A percentile compares a stretch with the other conserved stretches of the same genome.
These are phyloP conservation scores for Gentiana macrophylla DNA, from an alignment of 257 asterid species.

Conservation along the genomic window DNA sequence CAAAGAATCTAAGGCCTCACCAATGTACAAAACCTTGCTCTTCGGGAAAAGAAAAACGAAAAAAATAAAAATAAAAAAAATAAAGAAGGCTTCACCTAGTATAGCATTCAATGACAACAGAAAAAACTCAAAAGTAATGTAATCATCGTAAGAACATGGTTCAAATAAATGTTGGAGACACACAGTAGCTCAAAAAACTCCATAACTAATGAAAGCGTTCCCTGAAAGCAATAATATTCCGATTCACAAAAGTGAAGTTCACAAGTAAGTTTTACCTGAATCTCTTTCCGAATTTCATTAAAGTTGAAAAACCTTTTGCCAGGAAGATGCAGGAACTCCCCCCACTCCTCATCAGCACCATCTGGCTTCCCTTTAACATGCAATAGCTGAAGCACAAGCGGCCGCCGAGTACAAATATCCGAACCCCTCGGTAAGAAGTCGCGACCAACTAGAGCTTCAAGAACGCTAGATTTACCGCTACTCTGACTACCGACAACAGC, in stretches of 20 bases:
- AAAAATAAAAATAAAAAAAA: too few species aligned
- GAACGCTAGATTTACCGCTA: conserved; percentile 95
- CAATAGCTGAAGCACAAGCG: conserved; percentile 74
- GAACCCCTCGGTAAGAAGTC: conserved; percentile 92
- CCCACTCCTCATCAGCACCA: conserved; percentile 67
- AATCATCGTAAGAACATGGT: too few species aligned
- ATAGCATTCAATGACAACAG: too few species aligned
- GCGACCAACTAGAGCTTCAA: conserved; percentile 95
- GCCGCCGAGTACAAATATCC: conserved; percentile 90
- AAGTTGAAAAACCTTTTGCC: conserved; percentile 62
- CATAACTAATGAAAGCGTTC: too few species aligned
- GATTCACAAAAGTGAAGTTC: not conserved
- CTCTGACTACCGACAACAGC: conserved; percentile 98
- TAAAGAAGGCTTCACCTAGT: too few species aligned
- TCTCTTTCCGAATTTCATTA: conserved; percentile 63
- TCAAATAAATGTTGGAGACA: too few species aligned
- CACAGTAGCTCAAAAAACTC: too few species aligned
- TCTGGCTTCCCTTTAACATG: conserved; percentile 47
- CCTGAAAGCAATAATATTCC: too few species aligned
- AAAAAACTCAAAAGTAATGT: too few species aligned
- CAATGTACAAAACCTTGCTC: too few species aligned
- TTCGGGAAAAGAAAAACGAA: too few species aligned
- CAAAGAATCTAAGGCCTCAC: too few species aligned
- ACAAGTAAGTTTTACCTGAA: conserved; percentile 41
- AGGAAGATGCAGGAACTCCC: conserved; percentile 81